These are phyloP conservation scores for Cercophora scortea DNA, from an alignment of 495 filamentous ascomycete species.

Conservation along the genomic window DNA sequence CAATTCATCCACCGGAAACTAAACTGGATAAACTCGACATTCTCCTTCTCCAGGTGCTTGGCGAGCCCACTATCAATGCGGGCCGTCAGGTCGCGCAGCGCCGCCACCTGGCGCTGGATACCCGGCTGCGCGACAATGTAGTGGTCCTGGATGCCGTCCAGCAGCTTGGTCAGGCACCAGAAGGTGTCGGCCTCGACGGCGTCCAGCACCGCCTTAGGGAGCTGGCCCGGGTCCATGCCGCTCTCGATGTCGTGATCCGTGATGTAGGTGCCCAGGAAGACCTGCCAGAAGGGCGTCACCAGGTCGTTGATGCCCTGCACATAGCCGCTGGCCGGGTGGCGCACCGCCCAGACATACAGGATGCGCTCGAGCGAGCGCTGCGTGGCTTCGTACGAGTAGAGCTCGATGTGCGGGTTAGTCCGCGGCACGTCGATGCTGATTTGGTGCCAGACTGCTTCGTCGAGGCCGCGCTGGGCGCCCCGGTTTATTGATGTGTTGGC, in stretches of 20 bases:
- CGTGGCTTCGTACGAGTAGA: slow-evolving; percentile 93
- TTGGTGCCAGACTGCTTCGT: slow-evolving; percentile 96
- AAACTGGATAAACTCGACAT: slow-evolving; percentile 98
- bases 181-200: slow-evolving; percentile 97
- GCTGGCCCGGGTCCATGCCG: slow-evolving; percentile 92
- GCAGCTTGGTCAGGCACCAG: slow-evolving; percentile 93
- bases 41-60: slow-evolving; percentile 79
- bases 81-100: slow-evolving; percentile 78
- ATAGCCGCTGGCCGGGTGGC: slow-evolving; percentile 94
- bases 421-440: slow-evolving; percentile 98
- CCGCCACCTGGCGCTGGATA: slow-evolving; percentile 87
- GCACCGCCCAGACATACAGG: slow-evolving; percentile 94
- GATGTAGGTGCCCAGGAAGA: slow-evolving; percentile 90
- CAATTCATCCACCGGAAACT: slow-evolving; percentile 99
- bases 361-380: slow-evolving; percentile 91
- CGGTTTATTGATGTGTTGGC: slow-evolving; percentile 1
- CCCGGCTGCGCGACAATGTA: slow-evolving; percentile 97
- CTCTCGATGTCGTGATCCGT: slow-evolving; percentile 85
- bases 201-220: slow-evolving; percentile 85
- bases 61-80: slow-evolving; percentile 80
- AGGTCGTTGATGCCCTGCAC: slow-evolving; percentile 98
- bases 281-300: slow-evolving; percentile 95
- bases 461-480: slow-evolving; percentile 57
- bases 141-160: slow-evolving; percentile 98
- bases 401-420: slow-evolving; percentile 88